Evolutionary conservation across 805 yeast species (phyloP).

Genomic region (Ogataea populi-albae): DNA sequence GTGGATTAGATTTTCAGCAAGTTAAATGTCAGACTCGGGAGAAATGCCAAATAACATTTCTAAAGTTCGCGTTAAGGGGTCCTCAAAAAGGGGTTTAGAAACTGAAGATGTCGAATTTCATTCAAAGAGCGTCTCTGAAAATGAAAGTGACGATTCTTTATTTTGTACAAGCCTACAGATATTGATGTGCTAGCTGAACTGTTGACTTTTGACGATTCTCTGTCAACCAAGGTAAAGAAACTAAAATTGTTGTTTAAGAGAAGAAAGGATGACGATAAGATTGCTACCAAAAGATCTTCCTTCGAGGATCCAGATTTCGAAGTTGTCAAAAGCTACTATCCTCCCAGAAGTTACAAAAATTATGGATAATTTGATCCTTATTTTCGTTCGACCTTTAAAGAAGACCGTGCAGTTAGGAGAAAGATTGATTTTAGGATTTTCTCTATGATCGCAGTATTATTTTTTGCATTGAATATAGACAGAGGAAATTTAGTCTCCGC

Average conservation of each 20-base stretch:
- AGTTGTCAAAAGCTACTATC: conserved; percentile 11
- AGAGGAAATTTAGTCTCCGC: conserved; percentile 55
- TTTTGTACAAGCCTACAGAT: conserved; percentile 8
- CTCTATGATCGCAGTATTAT: conserved; percentile 36
- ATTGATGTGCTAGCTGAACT: conserved; percentile 12
- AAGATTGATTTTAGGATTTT: conserved; percentile 16
- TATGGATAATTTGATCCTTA: conserved; percentile 14
- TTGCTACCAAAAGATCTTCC: conserved; percentile 14
- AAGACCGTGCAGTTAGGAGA: conserved; percentile 12
- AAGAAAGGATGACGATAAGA: conserved; percentile 6
- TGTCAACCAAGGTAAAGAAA: conserved; percentile 6
- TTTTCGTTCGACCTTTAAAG: conserved; percentile 16
- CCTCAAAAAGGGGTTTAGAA: not conserved
- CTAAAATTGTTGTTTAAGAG: conserved; percentile 8
- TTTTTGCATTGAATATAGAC: conserved; percentile 53
- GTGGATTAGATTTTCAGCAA: no score
- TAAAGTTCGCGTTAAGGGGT: not conserved
- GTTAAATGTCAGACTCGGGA: no score
- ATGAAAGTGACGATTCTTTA: not conserved
- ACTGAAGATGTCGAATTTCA: conserved; percentile 7
- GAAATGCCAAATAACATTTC: no score
- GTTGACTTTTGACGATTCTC: conserved; percentile 6
- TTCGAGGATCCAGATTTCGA: conserved; percentile 17
- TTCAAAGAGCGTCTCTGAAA: not conserved
- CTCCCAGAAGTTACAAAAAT: conserved; percentile 14